Percentiles rank a stretch among this genome's conserved stretches.
Conservation (phyloP, 2,329 filamentous ascomycete species). For the Pezicula rhizophila region DNA sequence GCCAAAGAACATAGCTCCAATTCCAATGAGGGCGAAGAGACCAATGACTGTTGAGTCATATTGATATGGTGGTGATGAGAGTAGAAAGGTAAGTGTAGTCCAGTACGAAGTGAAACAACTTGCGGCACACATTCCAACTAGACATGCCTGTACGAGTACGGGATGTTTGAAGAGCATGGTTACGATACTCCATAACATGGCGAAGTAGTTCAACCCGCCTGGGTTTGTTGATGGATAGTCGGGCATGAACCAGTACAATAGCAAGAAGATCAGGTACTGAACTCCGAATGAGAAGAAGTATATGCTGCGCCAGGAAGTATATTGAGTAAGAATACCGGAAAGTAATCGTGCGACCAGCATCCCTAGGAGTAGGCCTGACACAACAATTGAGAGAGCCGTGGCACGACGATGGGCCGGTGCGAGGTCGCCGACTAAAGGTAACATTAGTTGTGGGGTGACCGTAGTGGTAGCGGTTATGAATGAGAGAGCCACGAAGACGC, state of each 20-base stretch:
- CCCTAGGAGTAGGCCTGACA: conserved; percentile 69
- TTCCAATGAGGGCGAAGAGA: conserved; percentile 72
- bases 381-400: conserved; percentile 65
- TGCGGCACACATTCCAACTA: conserved; percentile 58
- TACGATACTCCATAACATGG: conserved; percentile 59
- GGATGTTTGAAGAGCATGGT: conserved; percentile 60
- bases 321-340: conserved; percentile 69
- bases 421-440: conserved; percentile 74
- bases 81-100: conserved; percentile 75
- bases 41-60: conserved; percentile 66
- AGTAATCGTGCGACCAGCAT: conserved; percentile 71
- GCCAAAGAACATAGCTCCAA: conserved; percentile 60
- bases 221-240: conserved; percentile 75
- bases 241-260: conserved; percentile 70
- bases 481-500: conserved; percentile 61
- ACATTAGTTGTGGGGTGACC: conserved; percentile 74
- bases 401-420: conserved; percentile 64
- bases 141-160: conserved; percentile 61
- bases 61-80: conserved; percentile 62
- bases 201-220: conserved; percentile 55
- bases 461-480: conserved; percentile 73
- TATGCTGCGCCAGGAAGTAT: conserved; percentile 67
- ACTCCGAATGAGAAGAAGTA: conserved; percentile 73
- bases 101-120: conserved; percentile 62
- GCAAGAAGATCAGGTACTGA: conserved; percentile 59